Percentiles rank a stretch among this genome's conserved stretches.
phyloP scores from a whole-genome alignment of 2,329 filamentous ascomycete genomes.

The Fusarium algeriense region DNA sequence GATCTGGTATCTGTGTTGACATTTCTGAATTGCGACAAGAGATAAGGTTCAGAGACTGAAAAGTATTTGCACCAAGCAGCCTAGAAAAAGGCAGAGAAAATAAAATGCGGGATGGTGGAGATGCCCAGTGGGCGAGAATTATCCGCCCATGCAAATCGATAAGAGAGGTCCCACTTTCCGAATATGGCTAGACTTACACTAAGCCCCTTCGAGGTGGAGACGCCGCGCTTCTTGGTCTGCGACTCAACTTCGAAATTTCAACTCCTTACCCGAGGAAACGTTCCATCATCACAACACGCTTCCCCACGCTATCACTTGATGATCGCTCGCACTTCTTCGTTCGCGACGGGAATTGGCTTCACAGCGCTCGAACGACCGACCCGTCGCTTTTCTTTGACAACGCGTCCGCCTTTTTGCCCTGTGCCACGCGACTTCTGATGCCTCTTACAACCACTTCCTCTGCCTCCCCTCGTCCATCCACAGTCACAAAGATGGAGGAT shows the following conservation, averaged over 20 bases:
- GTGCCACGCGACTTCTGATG: slow-evolving; percentile 75
- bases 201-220: slow-evolving; percentile 42
- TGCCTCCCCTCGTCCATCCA: slow-evolving; percentile 80
- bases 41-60: slow-evolving; percentile 25
- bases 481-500: slow-evolving; percentile 97
- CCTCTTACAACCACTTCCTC: slow-evolving; percentile 82
- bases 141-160: slow-evolving; percentile 52
- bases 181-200: slow-evolving; percentile 52
- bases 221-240: slow-evolving; percentile 53
- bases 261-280: slow-evolving; percentile 54
- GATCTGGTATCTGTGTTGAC: slow-evolving; percentile 27
- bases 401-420: slow-evolving; percentile 57
- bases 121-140: slow-evolving; percentile 47
- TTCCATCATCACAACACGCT: slow-evolving; percentile 52
- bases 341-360: slow-evolving; percentile 53
- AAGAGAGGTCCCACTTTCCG: slow-evolving; percentile 41
- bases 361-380: slow-evolving; percentile 47
- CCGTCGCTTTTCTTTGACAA: slow-evolving; percentile 48
- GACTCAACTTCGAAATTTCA: slow-evolving; percentile 61
- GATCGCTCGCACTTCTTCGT: slow-evolving; percentile 50
- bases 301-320: slow-evolving; percentile 52
- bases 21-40: slow-evolving; percentile 29
- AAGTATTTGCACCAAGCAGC: slow-evolving; percentile 35
- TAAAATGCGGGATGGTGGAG: slow-evolving; percentile 49
- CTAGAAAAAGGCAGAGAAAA: slow-evolving; percentile 48